Evolutionary conservation across 2,329 filamentous ascomycete species (phyloP).

Genomic region (Pyricularia sp.): DNA sequence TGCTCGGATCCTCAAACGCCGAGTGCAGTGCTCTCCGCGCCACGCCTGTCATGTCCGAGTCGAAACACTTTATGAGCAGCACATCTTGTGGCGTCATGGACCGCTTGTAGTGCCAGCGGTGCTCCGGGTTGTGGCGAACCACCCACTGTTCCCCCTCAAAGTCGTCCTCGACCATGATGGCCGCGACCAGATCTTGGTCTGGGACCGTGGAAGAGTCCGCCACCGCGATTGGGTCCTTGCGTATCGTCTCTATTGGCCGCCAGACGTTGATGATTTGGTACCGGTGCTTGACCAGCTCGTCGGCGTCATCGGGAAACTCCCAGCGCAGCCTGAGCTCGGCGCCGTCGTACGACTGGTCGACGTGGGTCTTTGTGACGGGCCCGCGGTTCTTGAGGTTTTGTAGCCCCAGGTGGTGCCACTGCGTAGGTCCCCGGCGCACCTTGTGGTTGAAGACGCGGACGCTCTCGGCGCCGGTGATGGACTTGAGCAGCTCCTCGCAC

Average conservation of each 20-base stretch:
- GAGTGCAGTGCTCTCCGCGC: slow-evolving; percentile 40
- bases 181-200: slow-evolving; percentile 25
- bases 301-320: slow-evolving; percentile 9
- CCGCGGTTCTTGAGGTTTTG: slow-evolving; percentile 33
- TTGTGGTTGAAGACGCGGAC: slow-evolving; percentile 46
- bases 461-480: slow-evolving; percentile 13
- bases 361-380: slow-evolving; percentile 32
- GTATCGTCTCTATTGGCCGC: slow-evolving; percentile 34
- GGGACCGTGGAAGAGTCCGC: slow-evolving; percentile 23
- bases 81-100: slow-evolving; percentile 35
- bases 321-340: slow-evolving; percentile 12
- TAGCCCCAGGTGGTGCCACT: slow-evolving; percentile 37
- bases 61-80: slow-evolving; percentile 45
- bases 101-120: slow-evolving; percentile 39
- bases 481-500: slow-evolving; percentile 36
- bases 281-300: slow-evolving; percentile 6
- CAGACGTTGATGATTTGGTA: slow-evolving; percentile 19
- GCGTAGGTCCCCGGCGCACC: slow-evolving; percentile 24
- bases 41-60: slow-evolving; percentile 19
- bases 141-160: slow-evolving; percentile 25
- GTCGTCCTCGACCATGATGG: slow-evolving; percentile 18
- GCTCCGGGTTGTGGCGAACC: slow-evolving; percentile 18
- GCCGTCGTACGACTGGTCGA: slow-evolving; percentile 25
- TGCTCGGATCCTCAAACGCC: slow-evolving; percentile 34
- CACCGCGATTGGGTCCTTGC: slow-evolving; percentile 27